Percentiles rank a stretch among this genome's conserved stretches.
phyloP scores from a whole-genome alignment of 2,329 filamentous ascomycete genomes.

The Aspergillus flavus region DNA sequence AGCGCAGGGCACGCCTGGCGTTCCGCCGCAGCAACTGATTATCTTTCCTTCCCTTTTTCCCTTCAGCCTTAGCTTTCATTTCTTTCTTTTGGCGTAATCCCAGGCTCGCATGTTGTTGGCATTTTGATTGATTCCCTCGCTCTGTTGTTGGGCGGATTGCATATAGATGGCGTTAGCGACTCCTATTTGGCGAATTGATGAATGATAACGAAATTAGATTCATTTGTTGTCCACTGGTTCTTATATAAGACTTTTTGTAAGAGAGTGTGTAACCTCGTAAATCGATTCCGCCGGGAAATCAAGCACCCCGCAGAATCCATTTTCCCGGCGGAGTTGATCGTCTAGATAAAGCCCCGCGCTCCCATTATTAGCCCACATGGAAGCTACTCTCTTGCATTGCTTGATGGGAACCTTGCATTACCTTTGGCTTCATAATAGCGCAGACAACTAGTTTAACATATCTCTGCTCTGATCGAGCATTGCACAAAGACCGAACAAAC shows the following conservation, averaged over 20 bases:
- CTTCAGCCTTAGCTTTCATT: conserved; percentile 5
- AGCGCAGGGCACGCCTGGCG: conserved; percentile 31
- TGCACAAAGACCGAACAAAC: not conserved
- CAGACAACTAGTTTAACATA: not conserved
- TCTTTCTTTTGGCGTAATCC: conserved; percentile 9
- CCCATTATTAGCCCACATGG: not conserved
- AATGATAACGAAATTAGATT: conserved; percentile 22
- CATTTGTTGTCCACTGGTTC: not conserved
- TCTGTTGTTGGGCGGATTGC: conserved; percentile 21
- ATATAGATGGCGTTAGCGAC: conserved; percentile 31
- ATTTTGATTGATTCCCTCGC: conserved; percentile 24
- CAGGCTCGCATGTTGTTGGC: conserved; percentile 4
- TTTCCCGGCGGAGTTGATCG: not conserved
- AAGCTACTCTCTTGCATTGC: not conserved
- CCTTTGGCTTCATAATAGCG: not conserved
- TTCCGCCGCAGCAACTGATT: conserved; percentile 27
- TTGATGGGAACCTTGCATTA: not conserved
- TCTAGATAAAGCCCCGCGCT: not conserved
- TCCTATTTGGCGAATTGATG: conserved; percentile 9
- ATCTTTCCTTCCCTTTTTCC: conserved; percentile 6
- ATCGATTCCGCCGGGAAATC: not conserved
- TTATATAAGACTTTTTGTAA: not conserved
- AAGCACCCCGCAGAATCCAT: not conserved
- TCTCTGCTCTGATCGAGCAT: not conserved
- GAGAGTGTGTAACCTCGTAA: not conserved